phyloP scores from a whole-genome alignment of 2,329 filamentous ascomycete genomes.

The Tolypocladium tropicale region DNA sequence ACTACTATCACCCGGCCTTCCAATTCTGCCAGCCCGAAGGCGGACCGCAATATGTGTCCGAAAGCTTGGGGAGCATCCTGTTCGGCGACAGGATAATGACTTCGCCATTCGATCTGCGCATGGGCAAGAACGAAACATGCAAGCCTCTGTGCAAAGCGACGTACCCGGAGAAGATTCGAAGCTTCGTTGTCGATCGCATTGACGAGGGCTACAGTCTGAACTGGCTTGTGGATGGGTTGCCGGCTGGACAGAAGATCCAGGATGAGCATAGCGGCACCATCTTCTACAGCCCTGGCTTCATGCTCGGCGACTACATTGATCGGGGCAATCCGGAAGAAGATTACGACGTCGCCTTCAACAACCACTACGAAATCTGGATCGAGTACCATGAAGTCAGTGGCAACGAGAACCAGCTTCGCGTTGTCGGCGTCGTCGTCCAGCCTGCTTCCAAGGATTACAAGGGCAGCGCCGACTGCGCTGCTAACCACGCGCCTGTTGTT shows the following conservation, averaged over 20 bases:
- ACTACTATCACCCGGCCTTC: slow-evolving; percentile 87
- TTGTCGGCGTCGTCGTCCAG: slow-evolving; percentile 85
- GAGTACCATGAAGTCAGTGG: slow-evolving; percentile 78
- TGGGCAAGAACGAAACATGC: slow-evolving; percentile 81
- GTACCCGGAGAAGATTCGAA: slow-evolving; percentile 54
- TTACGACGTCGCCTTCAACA: slow-evolving; percentile 67
- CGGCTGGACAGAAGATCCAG: slow-evolving; percentile 72
- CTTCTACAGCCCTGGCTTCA: slow-evolving; percentile 87
- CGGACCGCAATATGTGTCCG: slow-evolving; percentile 69
- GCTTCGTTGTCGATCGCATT: slow-evolving; percentile 78
- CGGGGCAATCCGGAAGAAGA: slow-evolving; percentile 38
- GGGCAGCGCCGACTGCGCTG: slow-evolving; percentile 53
- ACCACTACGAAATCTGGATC: slow-evolving; percentile 89
- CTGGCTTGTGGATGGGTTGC: slow-evolving; percentile 90
- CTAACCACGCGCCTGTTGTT: slow-evolving; percentile 44
- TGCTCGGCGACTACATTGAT: slow-evolving; percentile 46
- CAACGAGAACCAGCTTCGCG: slow-evolving; percentile 60
- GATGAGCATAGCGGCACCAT: slow-evolving; percentile 67
- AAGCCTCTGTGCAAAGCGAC: slow-evolving; percentile 63
- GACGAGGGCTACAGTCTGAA: slow-evolving; percentile 83
- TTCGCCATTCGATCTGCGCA: slow-evolving; percentile 84
- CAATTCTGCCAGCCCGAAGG: slow-evolving; percentile 76
- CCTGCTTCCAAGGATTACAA: slow-evolving; percentile 60
- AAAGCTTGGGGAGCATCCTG: slow-evolving; percentile 81
- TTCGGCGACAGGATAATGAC: slow-evolving; percentile 96